phyloP scores from a whole-genome alignment of 2,329 filamentous ascomycete species.

The Cadophora sp. region DNA sequence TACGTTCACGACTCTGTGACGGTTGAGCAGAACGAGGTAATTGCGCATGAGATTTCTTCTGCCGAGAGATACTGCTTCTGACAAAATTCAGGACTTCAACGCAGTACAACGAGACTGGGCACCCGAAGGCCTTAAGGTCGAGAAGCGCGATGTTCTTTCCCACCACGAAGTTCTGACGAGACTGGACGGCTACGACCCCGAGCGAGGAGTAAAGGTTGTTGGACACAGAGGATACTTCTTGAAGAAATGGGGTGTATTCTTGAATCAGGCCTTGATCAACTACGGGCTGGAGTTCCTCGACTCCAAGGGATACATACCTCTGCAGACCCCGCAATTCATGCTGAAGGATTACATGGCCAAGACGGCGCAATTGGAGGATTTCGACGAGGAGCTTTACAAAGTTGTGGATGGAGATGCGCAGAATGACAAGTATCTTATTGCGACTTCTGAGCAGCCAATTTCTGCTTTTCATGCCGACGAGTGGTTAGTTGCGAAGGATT shows the following conservation, averaged over 20 bases:
- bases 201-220: slow-evolving; percentile 91
- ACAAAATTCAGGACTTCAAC: slow-evolving; percentile 73
- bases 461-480: slow-evolving; percentile 92
- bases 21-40: slow-evolving; percentile 79
- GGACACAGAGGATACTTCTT: slow-evolving; percentile 95
- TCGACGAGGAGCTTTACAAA: slow-evolving; percentile 98
- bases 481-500: slow-evolving; percentile 83
- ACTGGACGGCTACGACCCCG: slow-evolving; percentile 90
- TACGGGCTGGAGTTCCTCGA: slow-evolving; percentile 92
- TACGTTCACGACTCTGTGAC: slow-evolving; percentile 90
- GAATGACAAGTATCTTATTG: slow-evolving; percentile 81
- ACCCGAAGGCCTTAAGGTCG: slow-evolving; percentile 74
- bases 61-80: slow-evolving; percentile 8
- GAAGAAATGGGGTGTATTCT: slow-evolving; percentile 85
- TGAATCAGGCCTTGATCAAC: slow-evolving; percentile 93
- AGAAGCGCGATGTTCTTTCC: slow-evolving; percentile 81
- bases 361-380: slow-evolving; percentile 95
- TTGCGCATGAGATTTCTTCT: background rate
- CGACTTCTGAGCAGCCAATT: slow-evolving; percentile 93
- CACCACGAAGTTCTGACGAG: slow-evolving; percentile 93
- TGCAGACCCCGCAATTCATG: slow-evolving; percentile 94
- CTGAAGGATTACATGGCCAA: slow-evolving; percentile 95
- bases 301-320: slow-evolving; percentile 79
- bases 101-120: slow-evolving; percentile 77
- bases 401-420: slow-evolving; percentile 86